Percentiles rank a stretch among this genome's conserved stretches.
These are phyloP conservation scores for Cetradonia linearis DNA, from an alignment of 495 filamentous ascomycete species.

Conservation along the genomic window DNA sequence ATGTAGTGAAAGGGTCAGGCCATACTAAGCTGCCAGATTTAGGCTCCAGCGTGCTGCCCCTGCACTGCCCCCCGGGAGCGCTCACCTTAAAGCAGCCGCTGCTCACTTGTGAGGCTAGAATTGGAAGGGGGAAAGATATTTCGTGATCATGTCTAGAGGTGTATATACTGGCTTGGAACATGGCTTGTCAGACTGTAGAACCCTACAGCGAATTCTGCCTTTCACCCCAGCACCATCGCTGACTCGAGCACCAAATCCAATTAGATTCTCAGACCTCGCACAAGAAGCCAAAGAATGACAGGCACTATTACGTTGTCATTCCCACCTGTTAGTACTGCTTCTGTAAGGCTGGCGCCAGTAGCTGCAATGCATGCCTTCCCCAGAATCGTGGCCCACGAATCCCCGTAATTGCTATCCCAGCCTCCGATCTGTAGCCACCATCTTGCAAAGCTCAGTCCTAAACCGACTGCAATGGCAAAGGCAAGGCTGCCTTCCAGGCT, in stretches of 20 bases:
- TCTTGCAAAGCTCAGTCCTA: conserved; percentile 61
- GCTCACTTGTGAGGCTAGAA: no score
- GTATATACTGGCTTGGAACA: not conserved
- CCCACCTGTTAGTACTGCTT: conserved; percentile 89
- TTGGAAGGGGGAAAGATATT: no score
- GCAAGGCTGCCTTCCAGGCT: conserved; percentile 84
- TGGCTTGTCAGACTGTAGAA: conserved; percentile 4
- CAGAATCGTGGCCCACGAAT: conserved; percentile 35
- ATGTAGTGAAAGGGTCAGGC: no score
- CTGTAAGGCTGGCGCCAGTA: conserved; percentile 74
- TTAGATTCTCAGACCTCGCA: conserved; percentile 65
- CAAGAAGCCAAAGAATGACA: conserved; percentile 84
- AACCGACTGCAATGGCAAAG: conserved; percentile 68
- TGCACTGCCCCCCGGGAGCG: no score
- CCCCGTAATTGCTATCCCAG: conserved; percentile 41
- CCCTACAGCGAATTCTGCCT: not conserved
- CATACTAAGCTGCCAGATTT: no score
- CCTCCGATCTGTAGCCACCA: conserved; percentile 65
- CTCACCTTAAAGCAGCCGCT: no score
- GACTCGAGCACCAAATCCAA: conserved; percentile 16
- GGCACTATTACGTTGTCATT: conserved; percentile 99
- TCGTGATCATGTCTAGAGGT: no score
- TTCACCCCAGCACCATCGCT: conserved; percentile 15
- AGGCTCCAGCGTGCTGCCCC: no score
- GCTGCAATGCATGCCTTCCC: conserved; percentile 60